phyloP scores from a whole-genome alignment of 2,329 filamentous ascomycete genomes.

The Aspergillus floridensis region DNA sequence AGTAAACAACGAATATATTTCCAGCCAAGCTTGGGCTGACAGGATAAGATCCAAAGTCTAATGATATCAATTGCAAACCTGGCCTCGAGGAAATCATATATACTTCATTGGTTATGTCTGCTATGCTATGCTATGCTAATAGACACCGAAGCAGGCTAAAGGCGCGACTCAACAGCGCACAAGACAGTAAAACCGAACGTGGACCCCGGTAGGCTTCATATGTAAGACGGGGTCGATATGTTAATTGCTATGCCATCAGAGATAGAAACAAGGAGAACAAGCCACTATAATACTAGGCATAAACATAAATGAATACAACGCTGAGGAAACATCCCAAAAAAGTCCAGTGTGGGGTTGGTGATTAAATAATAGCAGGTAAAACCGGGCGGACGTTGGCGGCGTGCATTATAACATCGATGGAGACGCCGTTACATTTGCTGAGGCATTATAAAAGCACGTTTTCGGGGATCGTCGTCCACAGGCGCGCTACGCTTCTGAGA shows the following conservation, averaged over 20 bases:
- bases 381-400: neutral
- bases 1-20: no score
- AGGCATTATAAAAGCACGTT: conserved; percentile 21
- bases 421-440: conserved; percentile 11
- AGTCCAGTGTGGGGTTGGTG: neutral
- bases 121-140: neutral
- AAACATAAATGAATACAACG: neutral
- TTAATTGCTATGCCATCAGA: neutral
- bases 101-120: neutral
- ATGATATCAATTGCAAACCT: no score
- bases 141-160: neutral
- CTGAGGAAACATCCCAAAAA: neutral
- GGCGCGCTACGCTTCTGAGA: conserved; percentile 18
- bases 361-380: neutral
- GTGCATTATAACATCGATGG: neutral
- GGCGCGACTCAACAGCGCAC: neutral
- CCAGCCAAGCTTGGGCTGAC: no score
- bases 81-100: neutral
- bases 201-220: neutral
- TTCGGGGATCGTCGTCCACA: conserved; percentile 21
- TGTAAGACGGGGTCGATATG: neutral
- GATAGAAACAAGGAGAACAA: neutral
- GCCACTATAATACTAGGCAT: neutral
- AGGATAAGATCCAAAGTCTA: no score
- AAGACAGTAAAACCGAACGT: neutral